Conservation (phyloP, 1,139 yeast species). For the Nakaseomyces nivariensis region DNA sequence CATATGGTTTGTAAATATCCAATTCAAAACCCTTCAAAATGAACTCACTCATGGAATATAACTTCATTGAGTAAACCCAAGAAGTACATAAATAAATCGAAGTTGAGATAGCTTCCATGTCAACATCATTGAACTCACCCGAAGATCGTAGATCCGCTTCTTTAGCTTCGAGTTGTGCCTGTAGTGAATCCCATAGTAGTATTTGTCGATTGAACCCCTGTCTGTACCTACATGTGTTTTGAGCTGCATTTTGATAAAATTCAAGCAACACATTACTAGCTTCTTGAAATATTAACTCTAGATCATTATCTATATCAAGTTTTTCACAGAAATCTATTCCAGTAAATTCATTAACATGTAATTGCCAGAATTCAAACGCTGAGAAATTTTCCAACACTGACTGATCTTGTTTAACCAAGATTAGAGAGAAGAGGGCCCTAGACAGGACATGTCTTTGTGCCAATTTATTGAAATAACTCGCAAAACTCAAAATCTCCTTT, state of each 20-base stretch:
- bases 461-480: slow-evolving; percentile 26
- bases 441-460: slow-evolving; percentile 41
- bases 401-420: slow-evolving; percentile 50
- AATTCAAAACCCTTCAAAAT: slow-evolving; percentile 67
- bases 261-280: slow-evolving; percentile 40
- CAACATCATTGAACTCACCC: slow-evolving; percentile 20
- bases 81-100: slow-evolving; percentile 52
- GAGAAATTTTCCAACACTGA: slow-evolving; percentile 37
- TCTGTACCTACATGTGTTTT: slow-evolving; percentile 76
- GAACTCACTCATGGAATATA: slow-evolving; percentile 63
- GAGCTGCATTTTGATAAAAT: slow-evolving; percentile 47
- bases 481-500: slow-evolving; percentile 27
- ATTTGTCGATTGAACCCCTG: slow-evolving; percentile 53
- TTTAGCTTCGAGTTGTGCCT: slow-evolving; percentile 51
- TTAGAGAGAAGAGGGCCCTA: slow-evolving; percentile 53
- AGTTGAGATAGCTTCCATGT: slow-evolving; percentile 16
- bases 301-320: not conserved
- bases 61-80: slow-evolving; percentile 56
- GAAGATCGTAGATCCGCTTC: slow-evolving; percentile 37
- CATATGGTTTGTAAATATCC: slow-evolving; percentile 66
- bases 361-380: slow-evolving; percentile 24
- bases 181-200: slow-evolving; percentile 68
- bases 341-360: slow-evolving; percentile 29
- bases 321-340: not conserved
- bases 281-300: slow-evolving; percentile 11